These are phyloP conservation scores for Pestalotiopsis sp. DNA, from an alignment of 2,329 filamentous ascomycete species.

Conservation along the genomic window DNA sequence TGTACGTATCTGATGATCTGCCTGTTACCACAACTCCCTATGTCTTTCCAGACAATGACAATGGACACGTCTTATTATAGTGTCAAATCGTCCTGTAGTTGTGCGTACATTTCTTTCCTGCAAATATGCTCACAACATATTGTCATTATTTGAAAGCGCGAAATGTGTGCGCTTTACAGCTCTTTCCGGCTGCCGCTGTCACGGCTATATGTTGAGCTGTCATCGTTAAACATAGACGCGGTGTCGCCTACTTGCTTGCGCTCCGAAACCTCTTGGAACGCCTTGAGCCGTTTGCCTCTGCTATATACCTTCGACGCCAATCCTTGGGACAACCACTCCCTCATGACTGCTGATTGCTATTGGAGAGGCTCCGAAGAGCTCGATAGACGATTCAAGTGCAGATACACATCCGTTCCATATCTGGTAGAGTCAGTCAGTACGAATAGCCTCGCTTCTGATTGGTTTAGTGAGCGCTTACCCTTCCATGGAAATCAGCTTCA, in stretches of 20 bases:
- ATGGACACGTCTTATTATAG: background rate
- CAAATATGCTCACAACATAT: background rate
- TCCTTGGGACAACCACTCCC: conserved; percentile 70
- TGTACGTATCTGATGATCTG: background rate
- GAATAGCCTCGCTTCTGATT: conserved; percentile 6
- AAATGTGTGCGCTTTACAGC: background rate
- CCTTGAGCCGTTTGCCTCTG: conserved; percentile 65
- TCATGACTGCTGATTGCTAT: conserved; percentile 92
- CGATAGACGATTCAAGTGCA: conserved; percentile 93
- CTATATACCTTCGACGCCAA: conserved; percentile 56
- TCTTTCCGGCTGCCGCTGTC: conserved; percentile 10
- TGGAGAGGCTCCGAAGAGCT: conserved; percentile 95
- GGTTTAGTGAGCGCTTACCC: conserved; percentile 63
- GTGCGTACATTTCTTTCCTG: background rate
- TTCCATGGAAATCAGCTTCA: conserved; percentile 99
- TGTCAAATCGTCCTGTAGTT: background rate
- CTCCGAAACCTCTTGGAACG: conserved; percentile 74
- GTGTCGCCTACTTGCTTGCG: conserved; percentile 89
- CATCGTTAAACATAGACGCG: conserved; percentile 39
- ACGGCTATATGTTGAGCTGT: conserved; percentile 7
- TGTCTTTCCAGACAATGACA: background rate
- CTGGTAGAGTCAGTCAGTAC: conserved; percentile 47
- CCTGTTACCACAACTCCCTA: background rate
- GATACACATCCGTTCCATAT: conserved; percentile 97
- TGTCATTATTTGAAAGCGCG: background rate